Percentiles rank a stretch among this genome's conserved stretches.
These are phyloP conservation scores for Salix brachista DNA, from an alignment of 345 rosid species.

Conservation along the genomic window DNA sequence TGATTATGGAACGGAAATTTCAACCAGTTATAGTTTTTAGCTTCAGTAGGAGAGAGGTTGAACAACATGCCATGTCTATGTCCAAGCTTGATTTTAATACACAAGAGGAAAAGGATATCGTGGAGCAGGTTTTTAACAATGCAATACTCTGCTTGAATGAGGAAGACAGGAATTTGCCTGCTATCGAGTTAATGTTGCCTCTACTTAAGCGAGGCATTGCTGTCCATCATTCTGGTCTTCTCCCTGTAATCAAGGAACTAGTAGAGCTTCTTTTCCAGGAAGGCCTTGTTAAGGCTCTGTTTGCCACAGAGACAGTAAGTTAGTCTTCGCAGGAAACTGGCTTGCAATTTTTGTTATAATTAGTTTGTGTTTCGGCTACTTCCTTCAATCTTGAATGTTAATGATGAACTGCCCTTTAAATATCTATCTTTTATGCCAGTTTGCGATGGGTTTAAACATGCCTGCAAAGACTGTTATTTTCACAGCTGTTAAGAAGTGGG, in stretches of 20 bases:
- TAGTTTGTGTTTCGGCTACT: background rate
- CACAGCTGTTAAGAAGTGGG: slow-evolving; percentile 94
- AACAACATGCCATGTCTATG: slow-evolving; percentile 97
- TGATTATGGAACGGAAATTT: slow-evolving; percentile 93
- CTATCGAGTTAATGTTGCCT: slow-evolving; percentile 94
- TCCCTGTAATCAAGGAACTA: slow-evolving; percentile 95
- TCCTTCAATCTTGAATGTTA: background rate
- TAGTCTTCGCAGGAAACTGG: slow-evolving; percentile 2
- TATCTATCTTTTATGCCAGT: slow-evolving; percentile 42
- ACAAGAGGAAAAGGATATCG: slow-evolving; percentile 69
- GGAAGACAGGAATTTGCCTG: slow-evolving; percentile 92
- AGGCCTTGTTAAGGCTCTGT: slow-evolving; percentile 97
- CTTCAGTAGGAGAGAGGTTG: slow-evolving; percentile 98
- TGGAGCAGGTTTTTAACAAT: slow-evolving; percentile 74
- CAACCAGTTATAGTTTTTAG: slow-evolving; percentile 97
- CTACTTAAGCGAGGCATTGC: slow-evolving; percentile 96
- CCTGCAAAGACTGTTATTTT: slow-evolving; percentile 98
- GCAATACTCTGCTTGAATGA: slow-evolving; percentile 86
- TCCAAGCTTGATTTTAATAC: slow-evolving; percentile 95
- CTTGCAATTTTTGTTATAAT: background rate
- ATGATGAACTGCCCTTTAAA: background rate
- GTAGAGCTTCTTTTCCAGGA: slow-evolving; percentile 99
- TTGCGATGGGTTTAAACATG: slow-evolving; percentile 99
- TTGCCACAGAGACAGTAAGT: slow-evolving; percentile 97
- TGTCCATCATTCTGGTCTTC: slow-evolving; percentile 98